Base-by-base conservation (phyloP, 1,139 yeast genomes). In the Meyerozyma carpophila region DNA sequence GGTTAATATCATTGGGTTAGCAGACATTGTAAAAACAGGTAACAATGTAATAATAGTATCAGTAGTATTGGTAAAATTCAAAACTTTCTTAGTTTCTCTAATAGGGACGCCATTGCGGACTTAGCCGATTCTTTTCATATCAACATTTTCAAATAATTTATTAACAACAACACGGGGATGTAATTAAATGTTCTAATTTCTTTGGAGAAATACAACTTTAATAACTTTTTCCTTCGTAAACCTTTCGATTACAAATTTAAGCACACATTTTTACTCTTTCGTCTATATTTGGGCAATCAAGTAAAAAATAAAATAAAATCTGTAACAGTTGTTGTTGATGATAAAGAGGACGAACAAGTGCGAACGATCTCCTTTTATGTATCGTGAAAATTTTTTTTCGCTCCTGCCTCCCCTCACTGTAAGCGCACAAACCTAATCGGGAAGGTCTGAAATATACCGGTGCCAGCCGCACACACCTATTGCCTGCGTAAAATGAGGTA, bases 1-100 rank as follows among this genome's bases (percentile, higher is more conserved):
- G 41, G 62, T 56, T 50, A 58, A 47, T 36, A 61, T 60, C 55
- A 59, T 52, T 26, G 64, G 63, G 44, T 55, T 54, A 50, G 55
- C 52, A 42, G 61, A 14, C 41, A 34, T 34, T 34, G 37, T 34
- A 34, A 34, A 11, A 13, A 25, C 20, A 36, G 13, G 10, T 14
- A 26, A 24, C 31, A 21, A 21, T 37, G 18, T 21, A 24, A 24
- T 11, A 37, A 10, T 24, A 24, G 18, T 11, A 11, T 10, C 16
- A 34, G 37, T 20, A 34, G 37, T 10, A 20, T 6, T 34, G 20
- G 24, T 3, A 21, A 21, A 21, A 21, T 31, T 31, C 34, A 31
- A 31, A 34, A 34, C 37, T 16, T 18, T 10, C n/a, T 34, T 34
- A 16, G 11, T 34, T 34, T 18, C 10, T 34, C 20, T n/a, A 34